phyloP scores from a whole-genome alignment of 805 yeast genomes.

The Monosporozyma solicola region DNA sequence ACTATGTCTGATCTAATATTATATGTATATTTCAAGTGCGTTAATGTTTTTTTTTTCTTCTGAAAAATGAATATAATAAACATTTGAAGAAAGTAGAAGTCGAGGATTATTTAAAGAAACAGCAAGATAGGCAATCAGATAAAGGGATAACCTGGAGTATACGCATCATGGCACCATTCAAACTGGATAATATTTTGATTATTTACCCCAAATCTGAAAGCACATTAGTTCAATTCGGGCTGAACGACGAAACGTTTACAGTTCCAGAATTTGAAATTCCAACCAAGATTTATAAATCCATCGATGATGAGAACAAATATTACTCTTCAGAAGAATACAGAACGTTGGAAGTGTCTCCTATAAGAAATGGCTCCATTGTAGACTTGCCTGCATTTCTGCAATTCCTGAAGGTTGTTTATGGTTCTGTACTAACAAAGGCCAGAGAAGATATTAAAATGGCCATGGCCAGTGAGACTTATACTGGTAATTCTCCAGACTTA shows the following conservation, averaged over 20 bases:
- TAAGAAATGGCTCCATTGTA: constrained; percentile 52
- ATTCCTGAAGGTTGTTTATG: constrained; percentile 39
- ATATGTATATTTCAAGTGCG: neutral
- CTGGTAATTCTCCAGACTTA: constrained; percentile 17
- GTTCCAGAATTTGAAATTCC: constrained; percentile 74
- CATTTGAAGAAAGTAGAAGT: neutral
- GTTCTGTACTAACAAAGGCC: constrained; percentile 33
- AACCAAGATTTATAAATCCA: constrained; percentile 55
- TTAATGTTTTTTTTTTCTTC: neutral
- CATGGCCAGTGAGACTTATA: constrained; percentile 6
- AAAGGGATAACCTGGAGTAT: neutral
- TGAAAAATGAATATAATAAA: neutral
- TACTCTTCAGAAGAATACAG: constrained; percentile 18
- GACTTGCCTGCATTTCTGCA: constrained; percentile 65
- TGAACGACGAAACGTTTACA: constrained; percentile 49
- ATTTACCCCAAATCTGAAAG: constrained; percentile 71
- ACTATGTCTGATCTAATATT: neutral
- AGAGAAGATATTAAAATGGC: constrained; percentile 13
- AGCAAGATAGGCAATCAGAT: neutral
- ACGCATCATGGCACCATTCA: constrained; percentile 22
- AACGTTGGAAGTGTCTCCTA: constrained; percentile 46
- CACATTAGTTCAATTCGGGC: constrained; percentile 73
- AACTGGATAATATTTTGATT: constrained; percentile 34
- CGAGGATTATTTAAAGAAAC: neutral
- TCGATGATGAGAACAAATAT: constrained; percentile 24